Conservation (phyloP, 768 basidiomycete genomes). For the Podaxis carcinomalis region DNA sequence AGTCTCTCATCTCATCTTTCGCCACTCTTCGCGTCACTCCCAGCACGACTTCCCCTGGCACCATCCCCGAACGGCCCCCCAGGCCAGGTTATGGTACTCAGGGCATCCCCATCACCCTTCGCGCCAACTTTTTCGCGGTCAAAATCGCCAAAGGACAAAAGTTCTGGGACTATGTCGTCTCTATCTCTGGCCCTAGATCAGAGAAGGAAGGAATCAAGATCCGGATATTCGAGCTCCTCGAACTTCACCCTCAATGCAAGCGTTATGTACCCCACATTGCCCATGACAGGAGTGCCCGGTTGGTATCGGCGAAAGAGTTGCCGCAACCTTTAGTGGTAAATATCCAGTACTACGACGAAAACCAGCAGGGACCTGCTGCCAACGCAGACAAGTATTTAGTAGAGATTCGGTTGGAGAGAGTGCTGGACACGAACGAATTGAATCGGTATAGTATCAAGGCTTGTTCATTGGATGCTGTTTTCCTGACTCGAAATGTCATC, state of each 20-base stretch:
- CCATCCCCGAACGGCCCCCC: conserved; percentile 33
- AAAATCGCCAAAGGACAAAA: conserved; percentile 32
- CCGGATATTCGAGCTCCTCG: conserved; percentile 52
- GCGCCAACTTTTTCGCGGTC: conserved; percentile 60
- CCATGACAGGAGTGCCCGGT: conserved; percentile 39
- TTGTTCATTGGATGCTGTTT: neutral
- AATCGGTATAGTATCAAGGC: conserved; percentile 23
- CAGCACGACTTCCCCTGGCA: neutral
- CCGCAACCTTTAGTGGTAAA: conserved; percentile 36
- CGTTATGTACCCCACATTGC: conserved; percentile 41
- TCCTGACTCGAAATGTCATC: neutral
- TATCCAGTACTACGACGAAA: conserved; percentile 36
- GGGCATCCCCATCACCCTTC: conserved; percentile 41
- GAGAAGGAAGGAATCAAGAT: conserved; percentile 37
- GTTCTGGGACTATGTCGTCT: conserved; percentile 51
- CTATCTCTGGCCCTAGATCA: conserved; percentile 37
- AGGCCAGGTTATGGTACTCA: conserved; percentile 51
- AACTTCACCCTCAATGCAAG: conserved; percentile 29
- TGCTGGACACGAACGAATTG: conserved; percentile 28
- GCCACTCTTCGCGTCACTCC: conserved; percentile 21
- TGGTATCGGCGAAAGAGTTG: conserved; percentile 40
- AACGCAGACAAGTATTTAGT: conserved; percentile 35
- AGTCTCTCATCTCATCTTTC: conserved; percentile 33
- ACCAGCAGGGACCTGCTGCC: conserved; percentile 23
- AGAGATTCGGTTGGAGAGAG: conserved; percentile 31